Conservation (phyloP, 2,329 filamentous ascomycete genomes). For the Mycosphaerelloides madeirae region DNA sequence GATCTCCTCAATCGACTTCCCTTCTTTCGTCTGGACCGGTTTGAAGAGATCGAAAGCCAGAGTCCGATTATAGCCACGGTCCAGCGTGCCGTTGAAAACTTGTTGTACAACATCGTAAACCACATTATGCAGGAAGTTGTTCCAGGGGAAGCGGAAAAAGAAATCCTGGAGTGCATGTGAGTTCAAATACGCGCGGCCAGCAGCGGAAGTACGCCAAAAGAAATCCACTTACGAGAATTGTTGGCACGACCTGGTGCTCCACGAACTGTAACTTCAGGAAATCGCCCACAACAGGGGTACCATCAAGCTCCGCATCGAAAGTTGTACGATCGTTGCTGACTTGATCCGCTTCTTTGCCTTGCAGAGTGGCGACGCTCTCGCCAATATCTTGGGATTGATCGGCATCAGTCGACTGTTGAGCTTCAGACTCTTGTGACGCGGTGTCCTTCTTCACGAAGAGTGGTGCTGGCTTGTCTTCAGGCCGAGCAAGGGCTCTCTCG, state of each 20-base stretch:
- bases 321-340: slow-evolving; percentile 30
- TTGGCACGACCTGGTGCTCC: slow-evolving; percentile 87
- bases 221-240: slow-evolving; percentile 71
- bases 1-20: slow-evolving; percentile 18
- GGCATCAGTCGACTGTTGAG: slow-evolving; percentile 7
- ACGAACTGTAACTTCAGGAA: slow-evolving; percentile 95
- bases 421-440: slow-evolving; percentile 8
- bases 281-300: slow-evolving; percentile 82
- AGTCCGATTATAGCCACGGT: slow-evolving; percentile 84
- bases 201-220: background rate
- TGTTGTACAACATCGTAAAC: slow-evolving; percentile 99
- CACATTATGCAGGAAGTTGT: slow-evolving; percentile 98
- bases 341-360: slow-evolving; percentile 20
- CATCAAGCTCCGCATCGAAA: slow-evolving; percentile 56
- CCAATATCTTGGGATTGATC: slow-evolving; percentile 23
- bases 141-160: slow-evolving; percentile 98
- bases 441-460: slow-evolving; percentile 50
- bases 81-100: slow-evolving; percentile 98
- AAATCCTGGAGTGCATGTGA: slow-evolving; percentile 61
- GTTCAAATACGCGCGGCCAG: background rate
- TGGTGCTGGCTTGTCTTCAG: slow-evolving; percentile 65
- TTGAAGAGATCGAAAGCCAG: slow-evolving; percentile 84
- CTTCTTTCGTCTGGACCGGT: slow-evolving; percentile 17
- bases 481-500: slow-evolving; percentile 38
- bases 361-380: slow-evolving; percentile 30